Evolutionary conservation across 148 eudicot genomes (phyloP).

Genomic region (Camellia lanceoleosa): DNA sequence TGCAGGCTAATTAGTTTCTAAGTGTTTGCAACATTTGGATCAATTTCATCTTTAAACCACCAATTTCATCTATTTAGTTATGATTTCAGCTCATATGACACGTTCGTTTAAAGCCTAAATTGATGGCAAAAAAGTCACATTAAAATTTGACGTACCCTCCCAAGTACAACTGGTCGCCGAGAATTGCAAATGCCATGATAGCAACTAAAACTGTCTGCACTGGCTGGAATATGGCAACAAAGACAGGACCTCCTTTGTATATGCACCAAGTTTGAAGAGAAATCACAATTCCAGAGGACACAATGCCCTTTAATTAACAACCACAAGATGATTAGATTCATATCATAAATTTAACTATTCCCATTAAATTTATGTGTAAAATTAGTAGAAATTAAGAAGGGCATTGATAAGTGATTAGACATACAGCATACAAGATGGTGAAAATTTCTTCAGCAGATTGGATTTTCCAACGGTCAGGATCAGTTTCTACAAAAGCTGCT

Average conservation of each 20-base stretch:
- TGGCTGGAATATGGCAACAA: slow-evolving; percentile 75
- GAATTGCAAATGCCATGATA: slow-evolving; percentile 55
- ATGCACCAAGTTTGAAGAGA: slow-evolving; percentile 86
- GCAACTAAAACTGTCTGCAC: slow-evolving; percentile 81
- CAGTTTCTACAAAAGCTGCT: slow-evolving; percentile 64
- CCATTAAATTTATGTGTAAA: too few species aligned
- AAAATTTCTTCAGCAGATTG: slow-evolving; percentile 54
- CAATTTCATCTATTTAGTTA: neutral
- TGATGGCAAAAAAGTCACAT: too few species aligned
- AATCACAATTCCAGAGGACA: slow-evolving; percentile 69
- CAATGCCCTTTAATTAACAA: slow-evolving; percentile 46
- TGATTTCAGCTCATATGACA: neutral
- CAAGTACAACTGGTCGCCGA: slow-evolving; percentile 67
- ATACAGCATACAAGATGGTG: slow-evolving; percentile 70
- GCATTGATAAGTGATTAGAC: neutral
- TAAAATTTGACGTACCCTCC: slow-evolving; percentile 53
- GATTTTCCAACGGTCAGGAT: slow-evolving; percentile 58
- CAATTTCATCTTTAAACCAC: neutral
- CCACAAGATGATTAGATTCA: neutral
- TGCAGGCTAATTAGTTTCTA: too few species aligned
- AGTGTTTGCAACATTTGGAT: too few species aligned
- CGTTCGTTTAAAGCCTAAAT: too few species aligned
- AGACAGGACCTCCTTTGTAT: slow-evolving; percentile 77
- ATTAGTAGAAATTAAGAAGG: too few species aligned
- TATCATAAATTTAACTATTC: too few species aligned